Percentiles rank a stretch among this genome's conserved stretches.
phyloP scores from a whole-genome alignment of 371 early-diverging fungal genomes.

The Funneliformis caledonium region DNA sequence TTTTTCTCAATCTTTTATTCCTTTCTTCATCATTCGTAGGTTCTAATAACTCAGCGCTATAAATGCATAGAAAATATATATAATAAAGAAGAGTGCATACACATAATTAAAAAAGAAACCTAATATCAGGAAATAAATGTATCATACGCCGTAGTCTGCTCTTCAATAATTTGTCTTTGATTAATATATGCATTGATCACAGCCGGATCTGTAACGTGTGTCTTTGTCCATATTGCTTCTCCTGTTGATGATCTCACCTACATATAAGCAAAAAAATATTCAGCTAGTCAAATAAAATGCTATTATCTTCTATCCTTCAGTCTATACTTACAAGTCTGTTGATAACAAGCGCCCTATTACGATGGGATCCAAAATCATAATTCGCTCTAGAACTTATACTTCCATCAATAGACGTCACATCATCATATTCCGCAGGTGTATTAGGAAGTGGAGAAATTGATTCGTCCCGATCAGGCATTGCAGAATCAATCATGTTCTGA shows the following conservation, averaged over 20 bases:
- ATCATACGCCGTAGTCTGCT: slow-evolving; percentile 56
- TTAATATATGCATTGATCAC: slow-evolving; percentile 91
- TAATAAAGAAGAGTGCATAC: too few relatives aligned
- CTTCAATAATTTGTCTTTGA: slow-evolving; percentile 83
- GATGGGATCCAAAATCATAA: slow-evolving; percentile 49
- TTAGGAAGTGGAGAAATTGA: background rate
- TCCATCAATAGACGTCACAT: slow-evolving; percentile 63
- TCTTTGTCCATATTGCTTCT: slow-evolving; percentile 74
- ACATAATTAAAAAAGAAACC: background rate
- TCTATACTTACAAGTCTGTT: slow-evolving; percentile 54
- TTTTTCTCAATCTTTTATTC: slow-evolving; percentile 64
- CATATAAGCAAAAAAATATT: background rate
- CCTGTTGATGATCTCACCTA: slow-evolving; percentile 58
- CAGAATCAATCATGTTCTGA: background rate
- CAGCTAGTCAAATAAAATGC: background rate
- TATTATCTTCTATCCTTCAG: background rate
- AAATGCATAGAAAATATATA: background rate
- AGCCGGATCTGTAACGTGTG: slow-evolving; percentile 78
- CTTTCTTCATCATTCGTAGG: slow-evolving; percentile 67
- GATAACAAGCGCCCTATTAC: slow-evolving; percentile 70
- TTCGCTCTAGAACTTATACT: slow-evolving; percentile 57
- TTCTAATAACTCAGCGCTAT: slow-evolving; percentile 58
- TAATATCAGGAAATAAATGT: background rate
- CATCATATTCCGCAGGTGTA: slow-evolving; percentile 45
- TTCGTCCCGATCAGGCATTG: slow-evolving; percentile 2